These are phyloP conservation scores for Populus tomentosa DNA, from an alignment of 441 rosid species.

Conservation along the genomic window DNA sequence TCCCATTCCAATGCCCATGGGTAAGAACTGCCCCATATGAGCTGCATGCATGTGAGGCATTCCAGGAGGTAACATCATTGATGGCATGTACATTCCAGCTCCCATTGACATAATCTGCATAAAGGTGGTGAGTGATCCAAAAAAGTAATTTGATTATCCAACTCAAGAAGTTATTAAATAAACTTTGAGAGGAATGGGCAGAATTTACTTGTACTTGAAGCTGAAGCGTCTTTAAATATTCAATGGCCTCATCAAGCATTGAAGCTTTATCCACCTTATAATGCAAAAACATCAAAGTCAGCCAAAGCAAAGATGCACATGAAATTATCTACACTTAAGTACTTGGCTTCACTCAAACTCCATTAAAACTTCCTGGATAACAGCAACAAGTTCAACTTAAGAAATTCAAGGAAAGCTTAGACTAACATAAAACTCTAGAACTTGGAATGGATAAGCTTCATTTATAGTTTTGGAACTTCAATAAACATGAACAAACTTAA, in stretches of 20 bases:
- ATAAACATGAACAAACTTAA: neutral
- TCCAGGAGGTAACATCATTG: conserved; percentile 65
- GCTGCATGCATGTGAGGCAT: conserved; percentile 59
- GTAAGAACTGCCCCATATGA: conserved; percentile 50
- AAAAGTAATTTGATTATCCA: conserved; percentile 6
- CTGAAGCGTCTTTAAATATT: conserved; percentile 73
- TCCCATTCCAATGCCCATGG: conserved; percentile 59
- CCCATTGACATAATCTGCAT: conserved; percentile 91
- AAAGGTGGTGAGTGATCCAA: conserved; percentile 7
- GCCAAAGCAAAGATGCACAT: conserved; percentile 5
- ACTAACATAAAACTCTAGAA: neutral
- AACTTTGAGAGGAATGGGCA: conserved; percentile 8
- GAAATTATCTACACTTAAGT: conserved; percentile 2
- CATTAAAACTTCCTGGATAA: neutral
- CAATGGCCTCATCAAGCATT: conserved; percentile 81
- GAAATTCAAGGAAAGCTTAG: neutral
- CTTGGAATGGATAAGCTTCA: neutral
- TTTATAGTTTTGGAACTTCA: neutral
- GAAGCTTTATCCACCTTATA: conserved; percentile 83
- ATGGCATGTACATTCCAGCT: conserved; percentile 73
- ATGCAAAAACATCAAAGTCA: conserved; percentile 24
- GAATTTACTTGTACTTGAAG: conserved; percentile 71
- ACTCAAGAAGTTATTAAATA: conserved; percentile 1
- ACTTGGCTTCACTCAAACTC: neutral
- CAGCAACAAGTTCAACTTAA: neutral